Evolutionary conservation across 306 rosid species (phyloP).

Genomic region (Urtica urens): DNA sequence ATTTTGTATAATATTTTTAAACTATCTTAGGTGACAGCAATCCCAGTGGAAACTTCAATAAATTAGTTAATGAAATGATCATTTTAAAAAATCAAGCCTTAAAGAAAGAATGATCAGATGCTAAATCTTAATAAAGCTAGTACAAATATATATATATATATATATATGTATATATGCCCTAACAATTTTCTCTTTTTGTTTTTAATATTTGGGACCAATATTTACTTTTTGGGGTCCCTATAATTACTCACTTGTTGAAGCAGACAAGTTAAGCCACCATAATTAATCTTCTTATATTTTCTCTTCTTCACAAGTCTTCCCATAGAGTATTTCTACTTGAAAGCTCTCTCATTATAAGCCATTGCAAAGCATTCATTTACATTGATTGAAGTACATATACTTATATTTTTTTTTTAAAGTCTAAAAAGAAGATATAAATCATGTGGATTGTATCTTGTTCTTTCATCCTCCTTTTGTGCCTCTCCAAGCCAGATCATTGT

Average conservation of each 20-base stretch:
- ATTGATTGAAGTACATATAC: too few species aligned
- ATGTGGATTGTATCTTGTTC: constrained; percentile 18
- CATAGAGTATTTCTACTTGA: background rate
- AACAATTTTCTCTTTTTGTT: too few species aligned
- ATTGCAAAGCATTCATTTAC: too few species aligned
- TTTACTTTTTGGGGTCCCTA: background rate
- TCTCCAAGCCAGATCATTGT: constrained; percentile 21
- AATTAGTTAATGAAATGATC: background rate
- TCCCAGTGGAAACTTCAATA: background rate
- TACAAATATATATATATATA: background rate
- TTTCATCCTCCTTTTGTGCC: constrained; percentile 19
- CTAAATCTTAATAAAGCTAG: constrained; percentile 1
- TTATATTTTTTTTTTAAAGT: too few species aligned
- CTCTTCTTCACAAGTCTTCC: constrained; percentile 13
- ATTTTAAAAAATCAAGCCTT: background rate
- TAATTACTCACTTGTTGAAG: background rate
- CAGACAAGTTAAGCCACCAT: constrained; percentile 9
- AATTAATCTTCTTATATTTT: background rate
- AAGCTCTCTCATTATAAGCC: too few species aligned
- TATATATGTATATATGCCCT: background rate
- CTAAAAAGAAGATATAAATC: background rate
- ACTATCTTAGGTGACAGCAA: background rate
- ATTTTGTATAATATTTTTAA: constrained; percentile 12
- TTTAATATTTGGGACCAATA: too few species aligned
- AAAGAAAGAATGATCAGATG: constrained; percentile 6